Base-by-base conservation (phyloP, 441 rosid species). In the Viola pubescens region DNA sequence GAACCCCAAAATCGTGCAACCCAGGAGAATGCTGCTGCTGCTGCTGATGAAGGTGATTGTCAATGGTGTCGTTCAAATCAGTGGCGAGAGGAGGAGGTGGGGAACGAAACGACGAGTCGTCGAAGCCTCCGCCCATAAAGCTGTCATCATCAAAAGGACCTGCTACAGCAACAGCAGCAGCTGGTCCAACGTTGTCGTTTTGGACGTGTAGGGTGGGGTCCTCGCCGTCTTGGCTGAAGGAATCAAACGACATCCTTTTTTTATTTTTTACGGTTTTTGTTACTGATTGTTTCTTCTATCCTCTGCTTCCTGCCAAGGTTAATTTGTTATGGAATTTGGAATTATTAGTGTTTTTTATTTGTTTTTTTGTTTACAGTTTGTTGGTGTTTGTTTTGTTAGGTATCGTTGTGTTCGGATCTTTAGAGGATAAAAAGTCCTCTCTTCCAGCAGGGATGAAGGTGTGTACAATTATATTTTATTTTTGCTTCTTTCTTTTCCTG, bases 1-100 rank as follows among this genome's bases (percentile, higher is more conserved):
- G 46, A 34, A 62, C 63, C 19, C 72, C 71, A 44, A 75, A 82
- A 4, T 83, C 88, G 4, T 77, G 81, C 41, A 58, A 72, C 38
- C 79, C 80, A 0, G 80, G 73, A 19, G 86, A 79, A 61, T 67
- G 69, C 45, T 26, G 34, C 34, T 26, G 34, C 34, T 26, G 34
- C 34, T 26, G 34, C 34, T 26, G 34, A 1, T 26, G 34, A 26
- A 67, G 74, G 54, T 66, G 56, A 2, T 70, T 71, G 12, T 45
- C 59, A 49, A 64, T 52, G 62, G 62, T 48, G 47, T 59, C 56
- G 10, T 73, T 75, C 12, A 60, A 76, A 48, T 58, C 47, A 0
- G 7, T 8, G 34, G 48, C 58, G 13, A 67, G 55, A 0, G 65
- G 66, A 45, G 73, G 63, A 7, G 63, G 70, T 7, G 47, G 59